Evolutionary conservation across 805 yeast genomes (phyloP).

Genomic region (Debaryomyces prosopidis): DNA sequence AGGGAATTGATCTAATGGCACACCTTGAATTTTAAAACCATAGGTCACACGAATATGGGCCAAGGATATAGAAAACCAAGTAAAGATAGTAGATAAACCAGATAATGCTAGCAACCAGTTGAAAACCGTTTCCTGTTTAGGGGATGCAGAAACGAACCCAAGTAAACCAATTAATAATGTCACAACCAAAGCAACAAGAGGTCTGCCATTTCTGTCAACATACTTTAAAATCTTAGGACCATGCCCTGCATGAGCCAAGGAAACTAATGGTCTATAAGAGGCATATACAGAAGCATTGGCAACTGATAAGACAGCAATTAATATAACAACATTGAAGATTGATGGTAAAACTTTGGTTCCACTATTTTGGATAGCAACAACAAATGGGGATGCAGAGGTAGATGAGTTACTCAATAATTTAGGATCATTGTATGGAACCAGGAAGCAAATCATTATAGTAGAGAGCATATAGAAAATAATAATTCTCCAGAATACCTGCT

Average conservation of each 20-base stretch:
- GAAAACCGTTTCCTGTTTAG: slow-evolving; percentile 33
- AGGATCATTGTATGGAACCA: slow-evolving; percentile 53
- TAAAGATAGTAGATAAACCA: slow-evolving; percentile 41
- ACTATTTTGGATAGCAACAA: slow-evolving; percentile 63
- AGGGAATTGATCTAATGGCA: slow-evolving; percentile 33
- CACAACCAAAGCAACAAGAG: slow-evolving; percentile 36
- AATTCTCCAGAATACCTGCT: slow-evolving; percentile 46
- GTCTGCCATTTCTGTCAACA: slow-evolving; percentile 44
- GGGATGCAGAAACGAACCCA: slow-evolving; percentile 37
- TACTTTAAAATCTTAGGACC: slow-evolving; percentile 52
- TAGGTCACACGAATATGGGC: slow-evolving; percentile 42
- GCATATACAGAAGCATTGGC: slow-evolving; percentile 76
- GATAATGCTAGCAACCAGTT: slow-evolving; percentile 43
- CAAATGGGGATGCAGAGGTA: slow-evolving; percentile 68
- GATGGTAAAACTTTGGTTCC: slow-evolving; percentile 69
- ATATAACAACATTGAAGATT: slow-evolving; percentile 71
- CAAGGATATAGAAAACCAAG: slow-evolving; percentile 41
- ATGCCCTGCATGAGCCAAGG: slow-evolving; percentile 71
- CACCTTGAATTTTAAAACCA: slow-evolving; percentile 35
- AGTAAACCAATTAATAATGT: slow-evolving; percentile 38
- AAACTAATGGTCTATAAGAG: slow-evolving; percentile 68
- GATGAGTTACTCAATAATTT: slow-evolving; percentile 50
- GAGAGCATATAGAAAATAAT: slow-evolving; percentile 38
- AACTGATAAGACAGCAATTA: slow-evolving; percentile 72
- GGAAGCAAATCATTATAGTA: slow-evolving; percentile 34